Conservation (phyloP, 2,329 filamentous ascomycete species). For the Camptophora hylomeconis region DNA sequence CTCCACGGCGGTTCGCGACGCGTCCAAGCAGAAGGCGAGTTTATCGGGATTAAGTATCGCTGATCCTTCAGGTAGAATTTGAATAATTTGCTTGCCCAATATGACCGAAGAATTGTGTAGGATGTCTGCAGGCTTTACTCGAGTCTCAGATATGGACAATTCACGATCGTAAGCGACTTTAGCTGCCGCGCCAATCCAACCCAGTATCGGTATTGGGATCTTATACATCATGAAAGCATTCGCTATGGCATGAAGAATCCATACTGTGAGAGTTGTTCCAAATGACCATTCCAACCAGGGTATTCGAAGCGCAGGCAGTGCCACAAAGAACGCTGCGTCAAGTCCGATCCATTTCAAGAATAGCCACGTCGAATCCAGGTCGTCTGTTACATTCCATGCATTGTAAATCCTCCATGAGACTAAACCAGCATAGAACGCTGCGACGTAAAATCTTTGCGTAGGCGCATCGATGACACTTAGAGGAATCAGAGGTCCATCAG, state of each 20-base stretch:
- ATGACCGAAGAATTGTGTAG: conserved; percentile 89
- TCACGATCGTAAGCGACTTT: conserved; percentile 88
- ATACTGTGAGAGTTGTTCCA: conserved; percentile 56
- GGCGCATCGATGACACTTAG: conserved; percentile 74
- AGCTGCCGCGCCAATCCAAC: conserved; percentile 58
- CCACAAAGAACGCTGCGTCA: conserved; percentile 77
- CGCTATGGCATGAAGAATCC: conserved; percentile 55
- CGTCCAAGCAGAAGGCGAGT: conserved; percentile 67
- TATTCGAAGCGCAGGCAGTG: conserved; percentile 75
- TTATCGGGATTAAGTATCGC: conserved; percentile 75
- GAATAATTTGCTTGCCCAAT: conserved; percentile 90
- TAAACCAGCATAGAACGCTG: conserved; percentile 63
- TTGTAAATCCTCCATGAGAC: conserved; percentile 80
- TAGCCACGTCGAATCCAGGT: conserved; percentile 74
- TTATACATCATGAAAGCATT: conserved; percentile 91
- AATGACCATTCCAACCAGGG: conserved; percentile 92
- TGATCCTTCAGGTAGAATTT: conserved; percentile 92
- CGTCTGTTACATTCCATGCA: conserved; percentile 66
- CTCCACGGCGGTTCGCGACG: conserved; percentile 44
- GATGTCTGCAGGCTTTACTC: conserved; percentile 76
- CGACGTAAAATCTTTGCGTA: conserved; percentile 76
- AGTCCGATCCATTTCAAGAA: conserved; percentile 90
- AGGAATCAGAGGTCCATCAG: conserved; percentile 57
- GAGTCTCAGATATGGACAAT: conserved; percentile 81
- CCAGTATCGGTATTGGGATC: conserved; percentile 63